Percentiles rank a stretch among this genome's conserved stretches.
phyloP scores from a whole-genome alignment of 805 yeast genomes.

The Wickerhamia fluorescens region DNA sequence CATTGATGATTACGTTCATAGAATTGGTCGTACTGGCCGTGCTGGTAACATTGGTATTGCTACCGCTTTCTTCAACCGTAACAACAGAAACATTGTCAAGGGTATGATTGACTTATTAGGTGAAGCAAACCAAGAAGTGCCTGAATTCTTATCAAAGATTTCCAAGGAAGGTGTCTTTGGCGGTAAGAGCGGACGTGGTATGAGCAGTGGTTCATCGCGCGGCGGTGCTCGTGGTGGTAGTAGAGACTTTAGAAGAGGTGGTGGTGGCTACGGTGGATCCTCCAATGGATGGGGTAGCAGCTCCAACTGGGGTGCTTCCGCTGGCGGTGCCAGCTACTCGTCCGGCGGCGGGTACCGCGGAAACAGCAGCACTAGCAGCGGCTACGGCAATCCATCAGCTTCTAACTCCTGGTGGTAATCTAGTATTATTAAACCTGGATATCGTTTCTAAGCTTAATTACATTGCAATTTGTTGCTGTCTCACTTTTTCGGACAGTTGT shows the following conservation, averaged over 20 bases:
- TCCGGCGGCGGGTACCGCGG: constrained; percentile 8
- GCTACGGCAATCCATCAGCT: constrained; percentile 20
- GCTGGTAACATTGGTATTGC: constrained; percentile 99
- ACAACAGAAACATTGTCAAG: constrained; percentile 81
- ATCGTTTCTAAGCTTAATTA: too few relatives aligned
- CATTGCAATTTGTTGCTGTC: too few relatives aligned
- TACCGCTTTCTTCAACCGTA: constrained; percentile 96
- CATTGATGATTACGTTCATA: constrained; percentile 97
- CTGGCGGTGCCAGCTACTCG: constrained; percentile 1
- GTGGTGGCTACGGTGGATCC: constrained; percentile 15
- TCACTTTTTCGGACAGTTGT: too few relatives aligned
- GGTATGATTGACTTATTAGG: constrained; percentile 78
- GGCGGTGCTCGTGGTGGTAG: constrained; percentile 54
- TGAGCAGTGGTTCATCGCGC: constrained; percentile 38
- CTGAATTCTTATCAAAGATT: constrained; percentile 74
- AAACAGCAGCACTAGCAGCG: constrained; percentile 6
- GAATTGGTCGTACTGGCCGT: constrained; percentile 99
- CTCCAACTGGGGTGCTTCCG: constrained; percentile 16
- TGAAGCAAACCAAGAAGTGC: constrained; percentile 98
- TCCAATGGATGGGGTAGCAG: constrained; percentile 13
- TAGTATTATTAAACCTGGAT: too few relatives aligned
- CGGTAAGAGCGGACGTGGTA: constrained; percentile 26
- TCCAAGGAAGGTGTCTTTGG: constrained; percentile 67
- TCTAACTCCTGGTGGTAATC: constrained; percentile 37
- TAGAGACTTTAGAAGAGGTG: constrained; percentile 47